phyloP scores from a whole-genome alignment of 2,329 filamentous ascomycete species.

The Calonectria multiphialidica region DNA sequence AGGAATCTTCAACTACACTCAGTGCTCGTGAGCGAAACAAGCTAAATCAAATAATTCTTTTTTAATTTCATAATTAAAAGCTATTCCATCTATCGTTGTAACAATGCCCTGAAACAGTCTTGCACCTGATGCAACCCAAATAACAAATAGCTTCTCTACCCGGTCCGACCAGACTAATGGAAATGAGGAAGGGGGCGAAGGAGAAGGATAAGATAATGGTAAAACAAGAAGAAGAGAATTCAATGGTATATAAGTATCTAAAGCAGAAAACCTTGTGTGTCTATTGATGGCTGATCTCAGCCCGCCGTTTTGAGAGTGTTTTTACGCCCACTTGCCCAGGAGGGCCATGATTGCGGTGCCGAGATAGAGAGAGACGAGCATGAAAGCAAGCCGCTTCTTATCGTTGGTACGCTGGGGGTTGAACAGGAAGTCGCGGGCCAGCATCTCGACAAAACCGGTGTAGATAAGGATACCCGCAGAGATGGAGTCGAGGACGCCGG shows the following conservation, averaged over 20 bases:
- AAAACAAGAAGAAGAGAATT: neutral
- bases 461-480: conserved; percentile 89
- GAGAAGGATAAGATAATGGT: no score
- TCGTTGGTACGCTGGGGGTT: conserved; percentile 78
- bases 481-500: conserved; percentile 86
- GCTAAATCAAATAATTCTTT: no score
- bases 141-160: no score
- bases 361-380: conserved; percentile 71
- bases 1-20: no score
- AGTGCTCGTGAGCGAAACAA: no score
- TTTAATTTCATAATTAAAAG: no score
- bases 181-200: no score
- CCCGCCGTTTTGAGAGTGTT: neutral
- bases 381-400: conserved; percentile 59
- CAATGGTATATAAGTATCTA: neutral
- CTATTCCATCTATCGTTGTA: no score
- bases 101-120: no score
- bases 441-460: conserved; percentile 86
- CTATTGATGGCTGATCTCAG: neutral
- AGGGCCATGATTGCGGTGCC: conserved; percentile 82
- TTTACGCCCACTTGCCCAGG: conserved; percentile 81
- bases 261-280: neutral
- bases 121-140: no score
- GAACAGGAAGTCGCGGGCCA: conserved; percentile 85
- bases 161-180: no score